Evolutionary conservation across 148 eudicot genomes (phyloP).

Genomic region (Cornus florida): DNA sequence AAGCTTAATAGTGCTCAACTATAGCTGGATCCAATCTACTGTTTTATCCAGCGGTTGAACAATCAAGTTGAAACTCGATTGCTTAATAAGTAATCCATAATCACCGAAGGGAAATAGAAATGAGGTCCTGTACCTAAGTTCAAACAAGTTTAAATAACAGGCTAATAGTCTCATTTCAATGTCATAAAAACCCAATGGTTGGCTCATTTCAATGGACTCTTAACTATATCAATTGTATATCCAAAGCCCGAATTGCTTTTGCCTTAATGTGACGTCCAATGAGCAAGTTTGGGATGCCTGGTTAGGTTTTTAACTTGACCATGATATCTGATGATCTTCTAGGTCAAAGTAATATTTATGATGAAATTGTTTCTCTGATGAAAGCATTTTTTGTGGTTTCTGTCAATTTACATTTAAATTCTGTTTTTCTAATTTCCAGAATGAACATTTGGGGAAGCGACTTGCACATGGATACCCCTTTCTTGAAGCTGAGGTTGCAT

Average conservation of each 20-base stretch:
- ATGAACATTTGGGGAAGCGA: constrained; percentile 93
- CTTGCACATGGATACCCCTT: constrained; percentile 98
- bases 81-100: background rate
- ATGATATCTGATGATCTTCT: background rate
- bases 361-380: background rate
- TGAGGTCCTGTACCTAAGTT: too few species aligned
- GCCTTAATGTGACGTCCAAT: background rate
- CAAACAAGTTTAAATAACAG: too few species aligned
- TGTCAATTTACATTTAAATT: background rate
- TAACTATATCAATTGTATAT: background rate
- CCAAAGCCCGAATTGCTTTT: background rate
- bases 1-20: background rate
- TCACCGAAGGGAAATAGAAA: background rate
- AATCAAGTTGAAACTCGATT: background rate
- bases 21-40: background rate
- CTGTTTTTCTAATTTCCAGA: constrained; percentile 31
- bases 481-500: constrained; percentile 98
- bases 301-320: background rate
- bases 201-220: background rate
- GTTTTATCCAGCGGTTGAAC: background rate
- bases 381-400: background rate
- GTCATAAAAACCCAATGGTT: background rate
- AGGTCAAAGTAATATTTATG: background rate
- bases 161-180: background rate
- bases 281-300: background rate